phyloP scores from a whole-genome alignment of 768 basidiomycete genomes.

The Lyophyllum semitale region DNA sequence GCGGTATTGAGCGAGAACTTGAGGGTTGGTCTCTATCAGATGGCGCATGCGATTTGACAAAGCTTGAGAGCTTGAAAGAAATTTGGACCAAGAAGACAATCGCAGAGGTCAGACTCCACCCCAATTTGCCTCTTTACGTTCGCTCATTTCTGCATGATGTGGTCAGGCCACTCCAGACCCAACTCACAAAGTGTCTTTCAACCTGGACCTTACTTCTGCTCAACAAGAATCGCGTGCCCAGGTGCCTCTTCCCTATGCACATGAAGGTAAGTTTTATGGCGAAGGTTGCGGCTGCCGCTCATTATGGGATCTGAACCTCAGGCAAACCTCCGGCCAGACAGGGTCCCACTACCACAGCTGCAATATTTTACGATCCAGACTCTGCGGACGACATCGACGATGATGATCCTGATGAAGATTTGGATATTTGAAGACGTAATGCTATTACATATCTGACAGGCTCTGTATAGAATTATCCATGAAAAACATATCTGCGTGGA shows the following conservation, averaged over 20 bases:
- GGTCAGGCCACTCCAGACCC: constrained; percentile 51
- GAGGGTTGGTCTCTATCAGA: constrained; percentile 58
- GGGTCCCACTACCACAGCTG: constrained; percentile 28
- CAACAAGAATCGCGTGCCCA: constrained; percentile 79
- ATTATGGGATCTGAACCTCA: constrained; percentile 16
- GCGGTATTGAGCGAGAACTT: constrained; percentile 57
- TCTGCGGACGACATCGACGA: constrained; percentile 94
- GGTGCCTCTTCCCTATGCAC: constrained; percentile 89
- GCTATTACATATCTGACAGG: not conserved
- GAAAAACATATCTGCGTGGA: not conserved
- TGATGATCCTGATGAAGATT: constrained; percentile 94
- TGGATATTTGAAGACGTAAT: constrained; percentile 62
- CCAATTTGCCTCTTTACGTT: constrained; percentile 3
- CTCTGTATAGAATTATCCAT: not conserved
- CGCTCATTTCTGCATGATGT: not conserved
- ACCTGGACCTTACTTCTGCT: constrained; percentile 78
- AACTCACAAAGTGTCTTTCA: constrained; percentile 79
- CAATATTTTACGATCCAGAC: constrained; percentile 89
- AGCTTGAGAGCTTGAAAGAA: constrained; percentile 53
- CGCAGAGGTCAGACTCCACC: constrained; percentile 29
- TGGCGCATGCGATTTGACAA: constrained; percentile 46
- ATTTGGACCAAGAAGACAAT: constrained; percentile 41
- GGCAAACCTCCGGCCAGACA: constrained; percentile 33
- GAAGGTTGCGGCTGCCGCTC: not conserved
- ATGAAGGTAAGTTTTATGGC: constrained; percentile 59